Conservation (phyloP, 495 filamentous ascomycete genomes). For the Cercophora newfieldiana region DNA sequence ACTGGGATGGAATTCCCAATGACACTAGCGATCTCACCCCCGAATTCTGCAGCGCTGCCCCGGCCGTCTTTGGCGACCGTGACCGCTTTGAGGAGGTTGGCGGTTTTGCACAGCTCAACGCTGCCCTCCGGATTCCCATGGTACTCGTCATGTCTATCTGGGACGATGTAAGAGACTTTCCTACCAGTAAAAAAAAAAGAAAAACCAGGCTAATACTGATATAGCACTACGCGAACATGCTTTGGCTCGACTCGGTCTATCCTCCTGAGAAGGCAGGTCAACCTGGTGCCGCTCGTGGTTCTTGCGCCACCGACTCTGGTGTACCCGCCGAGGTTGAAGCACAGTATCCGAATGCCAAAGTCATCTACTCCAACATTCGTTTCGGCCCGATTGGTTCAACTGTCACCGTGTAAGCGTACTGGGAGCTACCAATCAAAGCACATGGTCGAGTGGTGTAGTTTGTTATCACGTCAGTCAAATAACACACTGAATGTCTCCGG, state of each 20-base stretch:
- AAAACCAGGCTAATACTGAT: constrained; percentile 53
- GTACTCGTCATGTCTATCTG: constrained; percentile 70
- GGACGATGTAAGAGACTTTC: constrained; percentile 52
- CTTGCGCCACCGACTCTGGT: constrained; percentile 48
- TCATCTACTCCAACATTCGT: constrained; percentile 62
- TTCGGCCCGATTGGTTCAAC: constrained; percentile 66
- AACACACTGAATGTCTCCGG: too few species aligned
- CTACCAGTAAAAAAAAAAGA: constrained; percentile 36
- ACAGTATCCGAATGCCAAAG: constrained; percentile 35
- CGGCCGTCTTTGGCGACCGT: constrained; percentile 43
- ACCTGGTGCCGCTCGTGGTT: background rate
- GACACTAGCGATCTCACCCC: constrained; percentile 38
- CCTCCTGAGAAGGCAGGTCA: constrained; percentile 47
- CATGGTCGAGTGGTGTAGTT: too few species aligned
- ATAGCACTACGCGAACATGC: constrained; percentile 9
- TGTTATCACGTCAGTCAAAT: too few species aligned
- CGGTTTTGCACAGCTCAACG: constrained; percentile 56
- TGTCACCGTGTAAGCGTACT: too few species aligned
- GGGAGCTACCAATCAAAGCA: too few species aligned
- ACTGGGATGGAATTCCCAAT: constrained; percentile 40
- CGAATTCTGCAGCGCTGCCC: constrained; percentile 21
- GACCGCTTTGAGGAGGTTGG: constrained; percentile 58
- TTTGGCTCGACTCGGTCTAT: constrained; percentile 75
- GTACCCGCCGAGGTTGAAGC: constrained; percentile 4
- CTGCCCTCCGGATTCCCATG: constrained; percentile 57